Percentiles rank a stretch among this genome's conserved stretches.
Evolutionary conservation across 2,329 filamentous ascomycete genomes (phyloP).

Genomic region (Grosmannia huntii): DNA sequence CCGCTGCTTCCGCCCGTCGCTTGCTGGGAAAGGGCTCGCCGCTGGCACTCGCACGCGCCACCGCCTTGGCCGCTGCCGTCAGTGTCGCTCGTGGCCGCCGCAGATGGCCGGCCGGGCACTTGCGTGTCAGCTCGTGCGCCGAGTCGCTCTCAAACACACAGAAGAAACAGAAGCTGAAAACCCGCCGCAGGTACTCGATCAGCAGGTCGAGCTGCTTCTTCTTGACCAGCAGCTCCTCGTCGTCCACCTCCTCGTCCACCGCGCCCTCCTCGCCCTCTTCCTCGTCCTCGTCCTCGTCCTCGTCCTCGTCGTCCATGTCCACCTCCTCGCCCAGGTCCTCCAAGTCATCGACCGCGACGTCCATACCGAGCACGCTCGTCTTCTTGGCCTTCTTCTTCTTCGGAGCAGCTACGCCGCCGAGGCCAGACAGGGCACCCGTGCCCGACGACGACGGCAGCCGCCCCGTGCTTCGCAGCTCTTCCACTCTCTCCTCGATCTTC

Average conservation of each 20-base stretch:
- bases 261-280: constrained; percentile 75
- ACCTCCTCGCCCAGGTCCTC: constrained; percentile 57
- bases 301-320: constrained; percentile 52
- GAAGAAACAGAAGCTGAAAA: constrained; percentile 99
- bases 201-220: constrained; percentile 95
- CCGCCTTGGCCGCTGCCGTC: constrained; percentile 68
- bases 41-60: constrained; percentile 70
- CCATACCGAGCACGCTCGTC: constrained; percentile 44
- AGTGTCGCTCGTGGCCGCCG: constrained; percentile 80
- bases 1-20: constrained; percentile 42
- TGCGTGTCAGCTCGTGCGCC: constrained; percentile 85
- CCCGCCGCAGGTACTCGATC: constrained; percentile 90
- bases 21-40: constrained; percentile 76
- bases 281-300: constrained; percentile 64
- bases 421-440: neutral
- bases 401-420: neutral
- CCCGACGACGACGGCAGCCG: constrained; percentile 53
- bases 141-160: constrained; percentile 98
- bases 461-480: constrained; percentile 64
- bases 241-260: constrained; percentile 71
- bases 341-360: constrained; percentile 48
- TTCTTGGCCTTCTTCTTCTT: constrained; percentile 46
- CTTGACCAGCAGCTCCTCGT: constrained; percentile 77
- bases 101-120: constrained; percentile 95
- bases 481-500: constrained; percentile 77